Percentiles rank a stretch among this genome's conserved stretches.
Evolutionary conservation across 169 alveolate genomes (phyloP).

Genomic region (Amoebophrya sp.): DNA sequence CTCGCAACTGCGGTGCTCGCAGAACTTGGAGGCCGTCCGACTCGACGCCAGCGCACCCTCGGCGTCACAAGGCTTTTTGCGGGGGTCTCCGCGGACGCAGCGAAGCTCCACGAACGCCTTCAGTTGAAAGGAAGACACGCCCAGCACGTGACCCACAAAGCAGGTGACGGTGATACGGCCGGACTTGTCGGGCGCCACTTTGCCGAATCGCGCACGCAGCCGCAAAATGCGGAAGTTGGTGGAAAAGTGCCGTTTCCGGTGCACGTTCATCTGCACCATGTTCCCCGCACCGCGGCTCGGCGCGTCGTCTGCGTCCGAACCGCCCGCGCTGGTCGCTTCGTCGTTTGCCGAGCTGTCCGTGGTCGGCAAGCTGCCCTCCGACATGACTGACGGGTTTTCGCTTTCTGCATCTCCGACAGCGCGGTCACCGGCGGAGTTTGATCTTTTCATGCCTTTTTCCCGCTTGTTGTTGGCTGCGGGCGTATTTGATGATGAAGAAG

Average conservation of each 20-base stretch:
- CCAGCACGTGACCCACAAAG: not conserved
- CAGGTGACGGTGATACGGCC: not conserved
- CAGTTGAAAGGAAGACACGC: not conserved
- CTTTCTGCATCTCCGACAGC: not conserved
- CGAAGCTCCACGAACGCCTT: not conserved
- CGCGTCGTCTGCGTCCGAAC: not conserved
- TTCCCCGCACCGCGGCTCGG: not conserved
- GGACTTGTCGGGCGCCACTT: not conserved
- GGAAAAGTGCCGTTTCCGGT: not conserved
- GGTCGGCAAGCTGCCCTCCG: not conserved
- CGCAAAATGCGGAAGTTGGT: not conserved
- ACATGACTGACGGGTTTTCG: not conserved
- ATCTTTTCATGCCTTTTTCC: not conserved
- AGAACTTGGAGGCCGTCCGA: not conserved
- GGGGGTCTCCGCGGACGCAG: not conserved
- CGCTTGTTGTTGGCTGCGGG: not conserved
- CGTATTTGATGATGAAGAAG: not conserved
- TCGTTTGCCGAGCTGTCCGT: not conserved
- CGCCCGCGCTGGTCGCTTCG: not conserved
- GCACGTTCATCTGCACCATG: not conserved
- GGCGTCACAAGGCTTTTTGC: not conserved
- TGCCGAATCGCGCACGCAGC: conserved; percentile 4
- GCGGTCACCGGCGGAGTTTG: not conserved
- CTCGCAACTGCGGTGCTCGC: conserved; percentile 7
- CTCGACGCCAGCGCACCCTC: not conserved